Conservation (phyloP, 345 rosid genomes). For the Camelina sativa region DNA sequence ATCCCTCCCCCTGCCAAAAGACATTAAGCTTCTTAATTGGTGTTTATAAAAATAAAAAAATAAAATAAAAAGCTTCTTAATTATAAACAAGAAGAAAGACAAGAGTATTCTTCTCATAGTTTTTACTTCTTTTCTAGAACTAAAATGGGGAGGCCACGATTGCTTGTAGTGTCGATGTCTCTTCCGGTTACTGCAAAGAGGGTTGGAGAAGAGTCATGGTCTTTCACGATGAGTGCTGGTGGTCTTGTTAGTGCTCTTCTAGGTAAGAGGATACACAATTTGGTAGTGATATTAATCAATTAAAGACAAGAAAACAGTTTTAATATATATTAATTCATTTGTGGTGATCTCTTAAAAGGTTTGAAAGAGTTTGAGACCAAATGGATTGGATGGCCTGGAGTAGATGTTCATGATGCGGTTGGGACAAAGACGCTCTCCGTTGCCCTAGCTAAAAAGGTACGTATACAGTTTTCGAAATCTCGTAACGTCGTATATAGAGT, state of each 20-base stretch:
- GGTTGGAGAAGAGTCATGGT: slow-evolving; percentile 86
- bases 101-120: slow-evolving; percentile 22
- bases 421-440: slow-evolving; percentile 87
- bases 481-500: background rate
- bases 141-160: slow-evolving; percentile 60
- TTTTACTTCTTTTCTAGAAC: background rate
- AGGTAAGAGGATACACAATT: slow-evolving; percentile 53
- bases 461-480: slow-evolving; percentile 4
- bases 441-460: slow-evolving; percentile 88
- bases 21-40: background rate
- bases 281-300: background rate
- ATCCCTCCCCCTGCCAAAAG: background rate
- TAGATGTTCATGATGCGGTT: slow-evolving; percentile 84
- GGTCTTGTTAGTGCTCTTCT: slow-evolving; percentile 94
- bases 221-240: slow-evolving; percentile 87
- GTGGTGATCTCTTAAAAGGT: slow-evolving; percentile 53
- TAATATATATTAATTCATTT: slow-evolving; percentile 29
- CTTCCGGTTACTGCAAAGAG: slow-evolving; percentile 93
- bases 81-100: slow-evolving; percentile 31
- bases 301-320: background rate
- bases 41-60: too few relatives aligned
- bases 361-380: slow-evolving; percentile 95
- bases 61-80: too few relatives aligned
- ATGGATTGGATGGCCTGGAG: slow-evolving; percentile 99
- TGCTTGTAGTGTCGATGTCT: slow-evolving; percentile 91